Evolutionary conservation across 2,329 filamentous ascomycete genomes (phyloP), one percentile per base, ranked within the genome.

Genomic region (Colletotrichum endophyticum): DNA sequence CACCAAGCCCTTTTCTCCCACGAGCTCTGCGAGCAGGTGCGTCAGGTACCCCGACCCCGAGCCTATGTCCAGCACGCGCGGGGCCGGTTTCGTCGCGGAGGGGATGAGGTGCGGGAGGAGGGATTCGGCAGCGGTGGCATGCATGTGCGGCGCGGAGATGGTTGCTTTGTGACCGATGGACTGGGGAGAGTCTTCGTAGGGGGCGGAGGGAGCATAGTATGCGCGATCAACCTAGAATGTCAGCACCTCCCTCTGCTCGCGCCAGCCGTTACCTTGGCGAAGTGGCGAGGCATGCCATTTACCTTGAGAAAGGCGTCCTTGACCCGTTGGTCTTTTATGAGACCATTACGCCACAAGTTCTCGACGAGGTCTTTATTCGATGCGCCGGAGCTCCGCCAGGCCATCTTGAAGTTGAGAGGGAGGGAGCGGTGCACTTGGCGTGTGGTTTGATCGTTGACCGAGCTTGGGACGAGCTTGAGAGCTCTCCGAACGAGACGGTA

Each of bases 11-110:
- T 79, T 78, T 6, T 82, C 83, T 4, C 90, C 92, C 2, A 94
- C 93, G 1, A 98, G 88, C 82, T 96, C 94, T 1, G 96, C 96
- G 9, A 99, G 85, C 0, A 98, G 92, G 80, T 98, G 95, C 7
- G 96, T 98, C 15, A 99, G 87, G 82, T 98, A 99, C 0, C 95
- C 95, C 3, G 91, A 94, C 1, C 95, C 95, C 63, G 91, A 94
- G 3, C 95, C 95, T 75, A 96, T 90, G 80, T 96, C 95, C 3
- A 96, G 88, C 2, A 95, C 88, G 79, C 94, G 85, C 3, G 88
- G 85, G 3, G 85, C 83, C 0, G 84, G 85, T 5, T 81, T 83
- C 2, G 77, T 15, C 1, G 66, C 74, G 5, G 84, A 81, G 6
- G 89, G 86, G 15, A 84, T 16, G 7, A 91, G 78, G 79, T 83